Evolutionary conservation across 2,329 filamentous ascomycete species (phyloP), one percentile per base, ranked within the genome.

Genomic region (Claviceps maximensis): DNA sequence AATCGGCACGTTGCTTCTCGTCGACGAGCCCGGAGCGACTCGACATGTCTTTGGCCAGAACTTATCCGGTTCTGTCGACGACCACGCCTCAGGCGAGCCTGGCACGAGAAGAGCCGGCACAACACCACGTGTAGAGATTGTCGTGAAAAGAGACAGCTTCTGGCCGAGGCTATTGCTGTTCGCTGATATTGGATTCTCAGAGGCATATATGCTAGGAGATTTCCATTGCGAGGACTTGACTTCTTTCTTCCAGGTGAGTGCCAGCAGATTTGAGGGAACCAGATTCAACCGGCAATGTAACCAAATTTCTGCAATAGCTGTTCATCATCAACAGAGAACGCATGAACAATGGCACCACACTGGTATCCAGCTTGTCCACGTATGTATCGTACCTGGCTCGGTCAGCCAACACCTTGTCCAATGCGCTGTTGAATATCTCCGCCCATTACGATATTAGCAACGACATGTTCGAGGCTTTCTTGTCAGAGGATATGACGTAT

Each of bases 381-480:
- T 75, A 77, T 3, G 65, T 86, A 42, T 76, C 79, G 3, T 77
- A 75, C 48, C 63, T 86, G 38, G 78, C 82, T 12, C 68, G 75
- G 54, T 74, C 71, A 46, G 77, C 75, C 12, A 83, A 83, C 60
- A 80, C 76, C 7, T 63, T 81, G 13, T 73, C 74, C 1, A 80
- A 78, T 58, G 72, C 80, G 1, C 73, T 80, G 12, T 70, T 86
- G 45, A 87, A 89, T 62, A 81, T 86, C 51, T 77, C 77, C 2
- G 83, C 83, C 4, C 85, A 89, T 58, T 89, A 89, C 63, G 84
- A 89, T 60, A 85, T 87, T 56, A 83, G 79, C 58, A 88, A 88
- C 61, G 80, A 82, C 54, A 86, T 87, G 81, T 87, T 88, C 60
- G 80, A 82, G 6, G 82, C 83, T 0, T 87, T 87, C 58, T 71